Evolutionary conservation across 805 yeast genomes (phyloP).

Genomic region (Lachancea dasiensis): DNA sequence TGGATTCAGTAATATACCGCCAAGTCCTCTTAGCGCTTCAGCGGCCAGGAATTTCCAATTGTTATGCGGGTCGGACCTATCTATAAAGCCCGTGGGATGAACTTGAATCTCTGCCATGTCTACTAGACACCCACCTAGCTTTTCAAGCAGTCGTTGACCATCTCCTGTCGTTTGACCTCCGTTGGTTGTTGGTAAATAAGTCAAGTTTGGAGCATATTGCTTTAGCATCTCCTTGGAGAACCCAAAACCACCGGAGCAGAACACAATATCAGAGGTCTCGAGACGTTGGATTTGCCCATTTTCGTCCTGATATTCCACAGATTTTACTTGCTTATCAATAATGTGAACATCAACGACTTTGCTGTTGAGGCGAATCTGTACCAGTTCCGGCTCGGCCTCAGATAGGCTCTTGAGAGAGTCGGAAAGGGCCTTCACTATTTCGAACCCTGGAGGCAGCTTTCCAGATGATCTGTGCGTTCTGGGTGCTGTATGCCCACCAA

Average conservation of each 20-base stretch:
- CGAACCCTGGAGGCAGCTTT: conserved; percentile 54
- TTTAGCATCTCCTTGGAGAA: conserved; percentile 35
- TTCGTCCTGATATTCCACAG: conserved; percentile 37
- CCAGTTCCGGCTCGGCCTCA: conserved; percentile 23
- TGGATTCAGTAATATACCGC: conserved; percentile 47
- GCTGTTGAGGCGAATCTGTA: conserved; percentile 36
- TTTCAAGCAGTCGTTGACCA: conserved; percentile 46
- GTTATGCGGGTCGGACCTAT: conserved; percentile 35
- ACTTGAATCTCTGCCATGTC: conserved; percentile 57
- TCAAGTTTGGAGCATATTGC: conserved; percentile 42
- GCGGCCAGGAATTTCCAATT: conserved; percentile 54
- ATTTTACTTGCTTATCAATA: conserved; percentile 31
- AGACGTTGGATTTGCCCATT: conserved; percentile 23
- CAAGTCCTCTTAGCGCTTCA: conserved; percentile 53
- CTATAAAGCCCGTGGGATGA: conserved; percentile 59
- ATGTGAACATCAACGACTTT: conserved; percentile 35
- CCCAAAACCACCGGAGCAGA: conserved; percentile 58
- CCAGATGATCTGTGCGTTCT: conserved; percentile 75
- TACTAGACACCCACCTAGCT: conserved; percentile 42
- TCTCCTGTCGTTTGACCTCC: conserved; percentile 54
- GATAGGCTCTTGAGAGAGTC: conserved; percentile 33
- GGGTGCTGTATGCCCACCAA: conserved; percentile 78
- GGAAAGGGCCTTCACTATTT: conserved; percentile 43
- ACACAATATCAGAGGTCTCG: conserved; percentile 35
- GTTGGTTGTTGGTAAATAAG: conserved; percentile 48